Conservation (phyloP, 2,329 filamentous ascomycete species). For the Cyanodermella asteris region DNA sequence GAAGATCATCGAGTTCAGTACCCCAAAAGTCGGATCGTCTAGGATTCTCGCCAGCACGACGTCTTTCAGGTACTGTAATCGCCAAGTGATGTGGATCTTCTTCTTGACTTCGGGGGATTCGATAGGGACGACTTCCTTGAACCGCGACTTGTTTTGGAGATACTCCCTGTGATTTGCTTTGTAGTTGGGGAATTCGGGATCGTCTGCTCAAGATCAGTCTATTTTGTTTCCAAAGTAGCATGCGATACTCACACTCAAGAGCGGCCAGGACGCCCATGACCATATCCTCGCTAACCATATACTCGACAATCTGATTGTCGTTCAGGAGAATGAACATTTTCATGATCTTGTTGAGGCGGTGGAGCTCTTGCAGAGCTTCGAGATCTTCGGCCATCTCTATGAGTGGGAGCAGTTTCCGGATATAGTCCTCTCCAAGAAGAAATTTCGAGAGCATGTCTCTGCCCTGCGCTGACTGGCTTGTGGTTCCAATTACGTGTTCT, state of each 20-base stretch:
- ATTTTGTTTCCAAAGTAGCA: conserved; percentile 1
- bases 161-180: conserved; percentile 95
- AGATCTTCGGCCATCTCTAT: conserved; percentile 80
- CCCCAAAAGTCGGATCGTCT: conserved; percentile 92
- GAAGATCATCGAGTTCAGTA: conserved; percentile 93
- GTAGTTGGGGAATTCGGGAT: conserved; percentile 91
- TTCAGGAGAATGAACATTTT: conserved; percentile 89
- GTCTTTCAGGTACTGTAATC: conserved; percentile 89
- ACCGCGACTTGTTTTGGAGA: conserved; percentile 68
- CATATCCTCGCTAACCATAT: conserved; percentile 72
- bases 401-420: conserved; percentile 64
- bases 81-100: conserved; percentile 93
- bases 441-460: conserved; percentile 76
- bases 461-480: conserved; percentile 51
- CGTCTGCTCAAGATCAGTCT: too few species aligned
- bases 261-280: conserved; percentile 86
- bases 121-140: conserved; percentile 90
- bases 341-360: conserved; percentile 92
- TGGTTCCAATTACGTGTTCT: conserved; percentile 60
- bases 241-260: conserved; percentile 44
- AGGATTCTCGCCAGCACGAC: conserved; percentile 92
- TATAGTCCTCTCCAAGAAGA: conserved; percentile 67
- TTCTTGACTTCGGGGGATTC: conserved; percentile 58
- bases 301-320: conserved; percentile 84
- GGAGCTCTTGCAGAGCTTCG: conserved; percentile 67